A percentile compares a stretch with the other conserved stretches of the same genome.
phyloP scores from a whole-genome alignment of 306 rosid species.

The Pterocarpus santalinus region DNA sequence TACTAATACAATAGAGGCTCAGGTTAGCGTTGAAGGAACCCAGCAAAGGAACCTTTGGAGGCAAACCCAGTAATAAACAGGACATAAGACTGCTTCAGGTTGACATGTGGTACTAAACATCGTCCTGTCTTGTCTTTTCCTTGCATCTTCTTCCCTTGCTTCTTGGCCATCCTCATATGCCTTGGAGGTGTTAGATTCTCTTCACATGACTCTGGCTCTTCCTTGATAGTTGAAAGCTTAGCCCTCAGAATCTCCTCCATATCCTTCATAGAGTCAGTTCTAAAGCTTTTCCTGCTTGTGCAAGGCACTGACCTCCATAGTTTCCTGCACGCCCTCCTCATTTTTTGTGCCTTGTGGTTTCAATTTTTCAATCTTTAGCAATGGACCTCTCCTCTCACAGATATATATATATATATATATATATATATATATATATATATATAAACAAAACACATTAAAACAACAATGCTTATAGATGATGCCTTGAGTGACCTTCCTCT shows the following conservation, averaged over 20 bases:
- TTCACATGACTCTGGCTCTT: slow-evolving; percentile 73
- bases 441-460: not conserved
- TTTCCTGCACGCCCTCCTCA: slow-evolving; percentile 72
- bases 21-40: slow-evolving; percentile 60
- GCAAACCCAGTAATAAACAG: slow-evolving; percentile 63
- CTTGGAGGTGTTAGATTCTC: slow-evolving; percentile 57
- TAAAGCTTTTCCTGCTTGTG: slow-evolving; percentile 56
- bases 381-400: slow-evolving; percentile 9
- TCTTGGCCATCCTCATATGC: slow-evolving; percentile 53
- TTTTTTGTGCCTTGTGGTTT: slow-evolving; percentile 23
- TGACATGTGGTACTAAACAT: slow-evolving; percentile 61
- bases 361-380: slow-evolving; percentile 3
- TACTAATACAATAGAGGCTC: not conserved
- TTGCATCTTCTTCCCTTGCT: slow-evolving; percentile 59
- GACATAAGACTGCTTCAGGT: slow-evolving; percentile 63
- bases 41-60: slow-evolving; percentile 64
- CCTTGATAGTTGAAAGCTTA: slow-evolving; percentile 76
- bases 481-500: slow-evolving; percentile 44
- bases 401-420: not conserved
- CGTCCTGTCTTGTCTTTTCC: slow-evolving; percentile 48
- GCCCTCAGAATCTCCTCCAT: slow-evolving; percentile 73
- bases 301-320: slow-evolving; percentile 72
- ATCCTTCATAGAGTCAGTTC: slow-evolving; percentile 66
- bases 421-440: not conserved
- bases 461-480: slow-evolving; percentile 25